Evolutionary conservation across 179 eudicot genomes (phyloP), one percentile per base, ranked within the genome.

Genomic region (Amaranthus tricolor): DNA sequence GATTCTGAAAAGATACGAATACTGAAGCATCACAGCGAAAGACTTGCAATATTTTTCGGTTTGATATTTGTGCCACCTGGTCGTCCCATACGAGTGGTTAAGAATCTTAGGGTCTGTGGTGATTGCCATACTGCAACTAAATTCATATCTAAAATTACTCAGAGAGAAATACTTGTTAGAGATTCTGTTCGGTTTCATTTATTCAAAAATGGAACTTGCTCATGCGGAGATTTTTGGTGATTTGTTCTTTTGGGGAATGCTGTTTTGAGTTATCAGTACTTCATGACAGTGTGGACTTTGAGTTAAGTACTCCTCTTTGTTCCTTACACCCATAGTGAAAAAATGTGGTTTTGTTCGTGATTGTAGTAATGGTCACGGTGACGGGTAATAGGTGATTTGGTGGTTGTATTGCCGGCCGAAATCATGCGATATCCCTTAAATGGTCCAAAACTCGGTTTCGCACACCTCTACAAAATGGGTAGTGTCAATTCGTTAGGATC

Each of bases 161-260:
- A 67, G 57, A 87, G 99, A 85, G 98, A 95, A 68, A 92, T 94
- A 86, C 97, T 94, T 62, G 98, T 94, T 16, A 85, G 98, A 84
- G 98, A 94, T 79, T 77, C 97, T 74, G 97, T 88, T 66, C 89
- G 98, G 16, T 94, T 85, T 75, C 99, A 95, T 90, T 78, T 95
- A 66, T 93, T 95, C 76, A 93, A 88, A 84, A 87, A 93, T 84
- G 99, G 99, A 82, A 84, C 82, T 24, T 95, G 99, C 82, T 93
- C 99, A 17, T 95, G 99, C 84, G 99, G 98, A 81, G 99, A 95
- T 81, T 95, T 95, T 76, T 95, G 99, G 99, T 95, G 81, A 86
- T 74, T 14, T 21, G 11, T 31, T 17, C 21, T 11, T 0, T 16
- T 59, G 65, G 72, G 20, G 44, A 63, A 60, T 45, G 44, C 66